A percentile compares a stretch with the other conserved stretches of the same genome.
These are phyloP conservation scores for Vinca minor DNA, from an alignment of 257 asterid genomes.

Conservation along the genomic window DNA sequence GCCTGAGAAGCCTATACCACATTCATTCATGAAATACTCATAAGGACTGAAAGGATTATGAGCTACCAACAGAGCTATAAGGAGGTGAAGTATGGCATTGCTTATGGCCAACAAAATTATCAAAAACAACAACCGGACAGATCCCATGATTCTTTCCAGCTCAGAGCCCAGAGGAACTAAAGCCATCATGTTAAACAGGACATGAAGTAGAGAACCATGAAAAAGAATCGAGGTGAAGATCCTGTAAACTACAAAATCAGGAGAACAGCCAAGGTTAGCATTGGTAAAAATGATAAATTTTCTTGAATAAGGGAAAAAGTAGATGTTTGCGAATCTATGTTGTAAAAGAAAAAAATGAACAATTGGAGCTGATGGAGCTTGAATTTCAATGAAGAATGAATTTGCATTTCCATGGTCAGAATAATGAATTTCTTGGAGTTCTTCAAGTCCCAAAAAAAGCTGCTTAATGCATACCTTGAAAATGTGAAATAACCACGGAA, in stretches of 20 bases:
- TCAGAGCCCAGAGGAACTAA: slow-evolving; percentile 96
- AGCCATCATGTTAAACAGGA: slow-evolving; percentile 93
- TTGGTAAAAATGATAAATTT: not conserved
- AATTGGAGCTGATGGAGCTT: not conserved
- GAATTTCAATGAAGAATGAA: not conserved
- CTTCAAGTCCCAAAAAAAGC: not conserved
- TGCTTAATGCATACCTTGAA: slow-evolving; percentile 50
- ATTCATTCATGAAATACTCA: slow-evolving; percentile 60
- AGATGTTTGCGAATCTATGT: not conserved
- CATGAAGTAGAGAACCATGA: slow-evolving; percentile 89
- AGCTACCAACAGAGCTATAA: slow-evolving; percentile 52
- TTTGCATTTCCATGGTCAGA: not conserved
- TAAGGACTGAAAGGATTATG: slow-evolving; percentile 44
- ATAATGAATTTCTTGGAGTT: not conserved
- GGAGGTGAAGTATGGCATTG: slow-evolving; percentile 77
- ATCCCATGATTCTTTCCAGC: slow-evolving; percentile 97
- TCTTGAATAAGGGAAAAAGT: not conserved
- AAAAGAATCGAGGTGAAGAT: slow-evolving; percentile 62
- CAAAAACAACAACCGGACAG: slow-evolving; percentile 64
- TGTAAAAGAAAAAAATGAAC: not conserved
- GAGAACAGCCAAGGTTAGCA: not conserved
- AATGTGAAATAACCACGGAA: slow-evolving; percentile 65
- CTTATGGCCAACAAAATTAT: slow-evolving; percentile 60
- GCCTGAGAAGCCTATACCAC: slow-evolving; percentile 96
- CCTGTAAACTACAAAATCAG: slow-evolving; percentile 69